phyloP scores from a whole-genome alignment of 768 basidiomycete species.

The Pulveroboletus ravenelii region DNA sequence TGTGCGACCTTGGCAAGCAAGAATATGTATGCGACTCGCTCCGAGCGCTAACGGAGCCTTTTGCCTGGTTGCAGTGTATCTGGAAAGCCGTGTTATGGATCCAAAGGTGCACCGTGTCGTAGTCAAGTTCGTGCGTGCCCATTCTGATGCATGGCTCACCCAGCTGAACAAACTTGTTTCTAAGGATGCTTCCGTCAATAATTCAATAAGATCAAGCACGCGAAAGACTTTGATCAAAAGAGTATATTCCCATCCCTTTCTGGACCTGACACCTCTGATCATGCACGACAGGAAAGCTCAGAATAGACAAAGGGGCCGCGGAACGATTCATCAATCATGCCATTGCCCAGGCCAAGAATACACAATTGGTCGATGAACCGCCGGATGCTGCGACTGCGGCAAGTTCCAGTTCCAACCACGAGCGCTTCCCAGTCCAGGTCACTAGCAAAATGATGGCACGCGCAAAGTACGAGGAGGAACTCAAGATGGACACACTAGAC shows the following conservation, averaged over 20 bases:
- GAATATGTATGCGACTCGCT: too few relatives aligned
- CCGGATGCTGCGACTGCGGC: constrained; percentile 7
- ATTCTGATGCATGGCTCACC: not conserved
- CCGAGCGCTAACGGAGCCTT: too few relatives aligned
- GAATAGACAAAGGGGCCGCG: constrained; percentile 77
- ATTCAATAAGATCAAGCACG: constrained; percentile 75
- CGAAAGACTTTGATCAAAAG: constrained; percentile 63
- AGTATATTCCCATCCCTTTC: constrained; percentile 6
- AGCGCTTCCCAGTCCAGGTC: constrained; percentile 47
- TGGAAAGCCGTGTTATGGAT: constrained; percentile 77
- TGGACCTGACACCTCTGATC: not conserved
- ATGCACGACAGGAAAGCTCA: constrained; percentile 31
- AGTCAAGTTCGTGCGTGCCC: constrained; percentile 41
- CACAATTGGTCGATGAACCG: constrained; percentile 31
- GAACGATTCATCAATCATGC: constrained; percentile 81
- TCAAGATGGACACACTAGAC: constrained; percentile 32
- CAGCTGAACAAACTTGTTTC: not conserved
- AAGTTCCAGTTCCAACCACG: constrained; percentile 11
- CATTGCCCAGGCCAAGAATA: constrained; percentile 55
- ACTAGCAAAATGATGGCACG: constrained; percentile 74
- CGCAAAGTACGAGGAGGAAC: constrained; percentile 54
- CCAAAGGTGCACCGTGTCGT: constrained; percentile 75
- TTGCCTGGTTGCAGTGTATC: constrained; percentile 64
- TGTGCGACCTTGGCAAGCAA: constrained; percentile 73
- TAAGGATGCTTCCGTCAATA: constrained; percentile 75